These are phyloP conservation scores for Ilyonectria sp. DNA, from an alignment of 2,329 filamentous ascomycete genomes.

Conservation along the genomic window DNA sequence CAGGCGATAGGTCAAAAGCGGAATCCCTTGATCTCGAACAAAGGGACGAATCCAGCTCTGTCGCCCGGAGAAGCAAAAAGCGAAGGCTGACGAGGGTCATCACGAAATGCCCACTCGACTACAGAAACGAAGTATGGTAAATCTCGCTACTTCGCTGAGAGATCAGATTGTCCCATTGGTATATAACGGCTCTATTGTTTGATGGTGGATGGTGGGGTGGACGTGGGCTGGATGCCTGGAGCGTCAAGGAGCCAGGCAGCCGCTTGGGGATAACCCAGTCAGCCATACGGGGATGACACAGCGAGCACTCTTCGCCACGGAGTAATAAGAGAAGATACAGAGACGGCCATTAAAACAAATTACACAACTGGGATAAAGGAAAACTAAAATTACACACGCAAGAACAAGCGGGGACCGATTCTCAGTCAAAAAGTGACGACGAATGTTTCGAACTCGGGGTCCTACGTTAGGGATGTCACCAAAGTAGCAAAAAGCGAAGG, in stretches of 20 bases:
- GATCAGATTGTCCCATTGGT: neutral
- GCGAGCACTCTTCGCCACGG: too few species aligned
- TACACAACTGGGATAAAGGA: too few species aligned
- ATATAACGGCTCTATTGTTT: neutral
- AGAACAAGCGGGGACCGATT: too few species aligned
- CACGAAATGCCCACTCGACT: too few species aligned
- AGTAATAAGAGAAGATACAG: too few species aligned
- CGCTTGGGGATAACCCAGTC: too few species aligned
- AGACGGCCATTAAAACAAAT: too few species aligned
- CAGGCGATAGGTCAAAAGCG: neutral
- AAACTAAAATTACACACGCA: too few species aligned
- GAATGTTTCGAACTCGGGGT: neutral
- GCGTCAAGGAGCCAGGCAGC: neutral
- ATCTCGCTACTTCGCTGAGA: constrained; percentile 28
- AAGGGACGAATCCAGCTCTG: too few species aligned
- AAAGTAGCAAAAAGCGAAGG: constrained; percentile 17
- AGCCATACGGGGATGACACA: too few species aligned
- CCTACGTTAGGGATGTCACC: neutral
- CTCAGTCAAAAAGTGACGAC: too few species aligned
- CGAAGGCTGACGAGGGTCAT: constrained; percentile 12
- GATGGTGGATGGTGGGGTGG: neutral
- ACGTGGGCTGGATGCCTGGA: neutral
- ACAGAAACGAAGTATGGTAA: too few species aligned
- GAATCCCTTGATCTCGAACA: neutral
- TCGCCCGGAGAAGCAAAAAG: constrained; percentile 24